Evolutionary conservation across 2,329 filamentous ascomycete genomes (phyloP), one percentile per base, ranked within the genome.

Genomic region (Botrytis sinoallii): DNA sequence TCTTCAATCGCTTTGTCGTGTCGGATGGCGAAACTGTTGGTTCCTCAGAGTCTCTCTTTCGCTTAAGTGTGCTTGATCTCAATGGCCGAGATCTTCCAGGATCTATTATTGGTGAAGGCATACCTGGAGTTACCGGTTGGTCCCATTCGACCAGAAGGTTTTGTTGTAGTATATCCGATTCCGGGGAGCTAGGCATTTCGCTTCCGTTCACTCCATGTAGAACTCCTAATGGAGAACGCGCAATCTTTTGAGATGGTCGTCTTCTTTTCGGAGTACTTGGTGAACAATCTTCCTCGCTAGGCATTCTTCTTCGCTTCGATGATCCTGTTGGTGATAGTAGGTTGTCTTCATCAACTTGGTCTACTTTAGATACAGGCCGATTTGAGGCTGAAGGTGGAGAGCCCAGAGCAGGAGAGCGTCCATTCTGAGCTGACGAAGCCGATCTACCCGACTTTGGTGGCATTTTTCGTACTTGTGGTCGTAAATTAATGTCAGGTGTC

Each of bases 401-500:
- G 55, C 73, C 75, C n/a, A 70, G 69, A 20, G 75, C 32, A 18
- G 76, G 73, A 14, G 79, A 78, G 18, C 75, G 72, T n/a, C 66
- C 61, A 61, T 77, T 78, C 38, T 77, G 78, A 52, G 78, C 74
- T 72, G 75, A 75, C 18, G 77, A 78, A 25, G 77, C 70, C 22
- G 72, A 73, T 57, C 48, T 68, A 29, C 48, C 48, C 2, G 77
- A 78, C 68, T 75, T 76, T 18, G 78, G 77, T 20, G 77, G 79
- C 67, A 74, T 75, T 73, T 79, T 81, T 14, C 73, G 71, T 25
- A 81, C 77, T 46, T 74, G 72, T 38, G 80, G 80, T 60, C 80
- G 78, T 52, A 81, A 75, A 42, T 77, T 78, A 32, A 89, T 85
- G 42, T 87, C 86, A 1, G 88, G 88, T 0, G 85, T 87, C 40